These are phyloP conservation scores for Chytriomyces sp. DNA, from an alignment of 192 early-diverging fungal species.

Conservation along the genomic window DNA sequence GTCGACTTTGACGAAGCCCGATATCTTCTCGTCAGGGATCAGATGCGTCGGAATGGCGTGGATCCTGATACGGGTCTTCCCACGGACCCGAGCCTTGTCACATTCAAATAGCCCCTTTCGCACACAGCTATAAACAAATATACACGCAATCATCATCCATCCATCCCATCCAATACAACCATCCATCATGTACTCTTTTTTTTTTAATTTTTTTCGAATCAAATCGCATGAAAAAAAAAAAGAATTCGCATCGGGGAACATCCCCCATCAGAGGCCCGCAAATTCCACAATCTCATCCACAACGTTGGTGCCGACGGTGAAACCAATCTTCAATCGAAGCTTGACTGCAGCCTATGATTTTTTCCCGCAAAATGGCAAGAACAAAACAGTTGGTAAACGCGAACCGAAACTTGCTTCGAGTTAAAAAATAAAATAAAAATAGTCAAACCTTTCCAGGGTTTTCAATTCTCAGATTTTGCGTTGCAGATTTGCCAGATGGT, in stretches of 20 bases:
- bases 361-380: not conserved
- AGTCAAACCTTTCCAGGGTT: constrained; percentile 70
- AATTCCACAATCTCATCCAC: constrained; percentile 57
- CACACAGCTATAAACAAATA: not conserved
- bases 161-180: not conserved
- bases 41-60: constrained; percentile 17
- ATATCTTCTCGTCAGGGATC: not conserved
- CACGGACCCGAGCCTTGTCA: constrained; percentile 12
- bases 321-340: constrained; percentile 53
- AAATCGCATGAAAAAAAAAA: no score
- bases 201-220: no score
- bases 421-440: constrained; percentile 1
- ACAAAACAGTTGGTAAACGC: not conserved
- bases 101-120: not conserved
- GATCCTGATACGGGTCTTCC: constrained; percentile 33
- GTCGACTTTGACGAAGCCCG: constrained; percentile 23
- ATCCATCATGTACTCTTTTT: no score
- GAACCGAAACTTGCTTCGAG: not conserved
- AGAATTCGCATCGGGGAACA: not conserved
- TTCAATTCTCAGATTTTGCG: constrained; percentile 81
- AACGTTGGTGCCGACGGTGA: constrained; percentile 23
- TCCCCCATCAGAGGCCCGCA: constrained; percentile 35
- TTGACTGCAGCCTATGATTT: constrained; percentile 37
- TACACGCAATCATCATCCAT: not conserved
- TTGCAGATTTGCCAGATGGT: constrained; percentile 63